Conservation (phyloP, 1,284 basidiomycete genomes). For the Cronartium quercuum region DNA sequence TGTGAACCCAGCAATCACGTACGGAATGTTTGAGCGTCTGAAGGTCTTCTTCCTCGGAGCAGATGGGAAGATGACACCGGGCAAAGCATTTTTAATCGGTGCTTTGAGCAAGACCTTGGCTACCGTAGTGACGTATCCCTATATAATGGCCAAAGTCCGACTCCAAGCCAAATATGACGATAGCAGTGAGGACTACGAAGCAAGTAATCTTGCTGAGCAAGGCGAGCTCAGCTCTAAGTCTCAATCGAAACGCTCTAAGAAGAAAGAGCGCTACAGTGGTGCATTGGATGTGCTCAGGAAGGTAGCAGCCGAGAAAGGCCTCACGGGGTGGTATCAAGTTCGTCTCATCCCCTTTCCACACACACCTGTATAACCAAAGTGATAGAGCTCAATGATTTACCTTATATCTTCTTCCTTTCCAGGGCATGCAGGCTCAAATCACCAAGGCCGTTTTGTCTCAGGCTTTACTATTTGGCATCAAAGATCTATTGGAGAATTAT, state of each 20-base stretch:
- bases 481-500: conserved; percentile 36
- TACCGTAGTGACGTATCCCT: conserved; percentile 65
- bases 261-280: conserved; percentile 56
- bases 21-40: conserved; percentile 87
- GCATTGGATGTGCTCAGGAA: conserved; percentile 69
- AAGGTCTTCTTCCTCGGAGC: conserved; percentile 57
- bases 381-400: background rate
- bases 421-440: conserved; percentile 86
- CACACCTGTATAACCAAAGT: background rate
- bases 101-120: conserved; percentile 92
- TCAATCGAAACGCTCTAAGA: conserved; percentile 42
- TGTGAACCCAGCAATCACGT: conserved; percentile 93
- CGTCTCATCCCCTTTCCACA: conserved; percentile 4
- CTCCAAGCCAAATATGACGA: conserved; percentile 64
- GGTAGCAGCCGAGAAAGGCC: conserved; percentile 61
- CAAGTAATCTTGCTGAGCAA: conserved; percentile 29
- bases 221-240: background rate
- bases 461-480: conserved; percentile 49
- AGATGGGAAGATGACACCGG: conserved; percentile 67
- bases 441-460: conserved; percentile 80
- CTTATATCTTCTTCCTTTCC: conserved; percentile 7
- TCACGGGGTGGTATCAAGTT: conserved; percentile 83
- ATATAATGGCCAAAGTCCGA: conserved; percentile 92
- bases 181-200: conserved; percentile 40
- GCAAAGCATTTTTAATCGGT: conserved; percentile 78